Evolutionary conservation across 139 green algal species (phyloP).

Genomic region (Micractinium conductrix): DNA sequence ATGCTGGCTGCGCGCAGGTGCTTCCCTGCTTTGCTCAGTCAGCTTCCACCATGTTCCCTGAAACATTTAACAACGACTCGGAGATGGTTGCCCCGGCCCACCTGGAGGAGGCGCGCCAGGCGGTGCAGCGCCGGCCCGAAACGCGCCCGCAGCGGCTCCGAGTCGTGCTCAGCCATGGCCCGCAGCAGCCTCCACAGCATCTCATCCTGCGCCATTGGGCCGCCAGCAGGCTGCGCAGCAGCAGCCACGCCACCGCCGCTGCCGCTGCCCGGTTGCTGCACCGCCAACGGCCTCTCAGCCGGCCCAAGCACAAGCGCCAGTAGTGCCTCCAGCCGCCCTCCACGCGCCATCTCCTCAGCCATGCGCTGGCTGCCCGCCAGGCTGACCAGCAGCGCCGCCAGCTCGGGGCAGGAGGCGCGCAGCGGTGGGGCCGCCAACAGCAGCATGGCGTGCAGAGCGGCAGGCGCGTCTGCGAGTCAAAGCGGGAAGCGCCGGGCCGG

Average conservation of each 20-base stretch:
- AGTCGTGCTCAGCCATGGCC: conserved; percentile 65
- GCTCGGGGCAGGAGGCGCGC: conserved; percentile 64
- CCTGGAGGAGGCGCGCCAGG: conserved; percentile 70
- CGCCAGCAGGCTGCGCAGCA: conserved; percentile 58
- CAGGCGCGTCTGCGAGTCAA: conserved; percentile 35
- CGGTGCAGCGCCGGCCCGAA: conserved; percentile 72
- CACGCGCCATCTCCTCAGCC: conserved; percentile 78
- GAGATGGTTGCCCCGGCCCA: not conserved
- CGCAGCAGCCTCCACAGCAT: conserved; percentile 86
- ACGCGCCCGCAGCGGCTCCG: conserved; percentile 51
- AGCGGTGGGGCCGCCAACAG: conserved; percentile 47
- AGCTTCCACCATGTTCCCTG: too few relatives aligned
- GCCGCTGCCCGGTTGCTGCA: not conserved
- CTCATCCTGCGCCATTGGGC: conserved; percentile 60
- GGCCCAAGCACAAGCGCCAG: conserved; percentile 51
- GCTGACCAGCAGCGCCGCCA: conserved; percentile 88
- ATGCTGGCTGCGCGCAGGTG: too few relatives aligned
- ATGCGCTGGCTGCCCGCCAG: conserved; percentile 77
- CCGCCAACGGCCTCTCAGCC: not conserved
- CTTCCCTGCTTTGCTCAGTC: too few relatives aligned
- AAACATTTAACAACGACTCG: not conserved
- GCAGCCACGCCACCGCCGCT: conserved; percentile 43
- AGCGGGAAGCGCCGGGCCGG: too few relatives aligned
- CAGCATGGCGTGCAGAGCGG: conserved; percentile 56
- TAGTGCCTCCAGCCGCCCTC: conserved; percentile 71